Evolutionary conservation across 345 rosid species (phyloP).

Genomic region (Syzygium aqueum): DNA sequence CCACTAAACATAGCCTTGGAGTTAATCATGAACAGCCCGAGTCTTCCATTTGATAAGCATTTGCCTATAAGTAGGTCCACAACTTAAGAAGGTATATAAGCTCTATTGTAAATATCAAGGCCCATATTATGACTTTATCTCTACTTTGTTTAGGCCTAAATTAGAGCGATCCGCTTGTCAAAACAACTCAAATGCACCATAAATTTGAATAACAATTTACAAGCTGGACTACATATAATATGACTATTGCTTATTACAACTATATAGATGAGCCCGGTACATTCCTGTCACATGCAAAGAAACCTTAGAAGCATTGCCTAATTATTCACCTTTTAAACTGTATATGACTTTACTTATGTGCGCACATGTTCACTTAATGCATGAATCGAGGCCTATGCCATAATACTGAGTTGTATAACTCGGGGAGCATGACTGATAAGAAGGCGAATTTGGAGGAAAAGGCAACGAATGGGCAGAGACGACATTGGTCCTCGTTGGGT

Average conservation of each 20-base stretch:
- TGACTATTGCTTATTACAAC: neutral
- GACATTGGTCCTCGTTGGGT: conserved; percentile 14
- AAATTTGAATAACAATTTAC: neutral
- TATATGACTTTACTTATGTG: neutral
- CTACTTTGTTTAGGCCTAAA: neutral
- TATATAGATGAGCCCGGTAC: neutral
- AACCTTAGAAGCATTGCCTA: neutral
- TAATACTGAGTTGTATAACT: conserved; percentile 6
- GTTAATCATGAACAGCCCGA: neutral
- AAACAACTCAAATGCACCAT: neutral
- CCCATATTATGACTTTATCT: neutral
- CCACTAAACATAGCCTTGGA: neutral
- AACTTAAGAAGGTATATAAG: conserved; percentile 6
- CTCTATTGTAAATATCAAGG: neutral
- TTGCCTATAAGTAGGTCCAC: neutral
- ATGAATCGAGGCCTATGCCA: conserved; percentile 8
- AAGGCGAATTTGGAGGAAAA: conserved; percentile 36
- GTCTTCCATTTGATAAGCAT: neutral
- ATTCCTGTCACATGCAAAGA: neutral
- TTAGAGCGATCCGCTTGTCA: neutral
- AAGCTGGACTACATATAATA: neutral
- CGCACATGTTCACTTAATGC: neutral
- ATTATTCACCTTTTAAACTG: neutral
- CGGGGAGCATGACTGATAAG: conserved; percentile 36
- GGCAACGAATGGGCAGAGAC: conserved; percentile 22